phyloP scores from a whole-genome alignment of 108 stramenopile species.

The Parietichytrium sp. region DNA sequence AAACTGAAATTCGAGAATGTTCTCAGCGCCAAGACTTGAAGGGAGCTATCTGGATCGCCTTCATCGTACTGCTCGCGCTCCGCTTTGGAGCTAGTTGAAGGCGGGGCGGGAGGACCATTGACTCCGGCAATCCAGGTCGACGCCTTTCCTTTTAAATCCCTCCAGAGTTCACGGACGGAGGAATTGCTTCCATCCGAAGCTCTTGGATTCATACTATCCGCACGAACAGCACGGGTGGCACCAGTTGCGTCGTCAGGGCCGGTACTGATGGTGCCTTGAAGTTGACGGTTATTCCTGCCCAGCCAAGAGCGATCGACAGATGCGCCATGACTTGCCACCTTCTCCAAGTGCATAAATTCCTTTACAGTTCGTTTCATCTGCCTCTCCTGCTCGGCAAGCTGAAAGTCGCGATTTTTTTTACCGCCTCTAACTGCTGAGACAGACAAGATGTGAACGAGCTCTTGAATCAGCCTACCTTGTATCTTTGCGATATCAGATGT shows the following conservation, averaged over 20 bases:
- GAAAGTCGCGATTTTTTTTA: conserved; percentile 19
- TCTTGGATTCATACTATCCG: too few species aligned
- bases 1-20: background rate
- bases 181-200: too few species aligned
- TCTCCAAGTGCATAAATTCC: too few species aligned
- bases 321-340: too few species aligned
- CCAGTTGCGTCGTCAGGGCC: too few species aligned
- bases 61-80: conserved; percentile 3
- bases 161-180: conserved; percentile 46
- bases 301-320: too few species aligned
- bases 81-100: background rate
- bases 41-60: background rate
- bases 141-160: conserved; percentile 78
- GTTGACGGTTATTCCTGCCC: too few species aligned
- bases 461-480: conserved; percentile 49
- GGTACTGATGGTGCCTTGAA: too few species aligned
- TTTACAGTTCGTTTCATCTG: background rate
- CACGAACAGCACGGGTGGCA: too few species aligned
- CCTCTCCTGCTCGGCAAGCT: background rate
- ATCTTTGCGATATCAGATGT: conserved; percentile 68
- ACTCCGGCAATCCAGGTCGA: conserved; percentile 70
- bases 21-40: conserved; percentile 36
- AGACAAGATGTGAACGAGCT: conserved; percentile 12
- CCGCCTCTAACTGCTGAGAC: conserved; percentile 13
- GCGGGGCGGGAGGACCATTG: background rate